Evolutionary conservation across 257 asterid species (phyloP).

Genomic region (Knoxia roxburghii): DNA sequence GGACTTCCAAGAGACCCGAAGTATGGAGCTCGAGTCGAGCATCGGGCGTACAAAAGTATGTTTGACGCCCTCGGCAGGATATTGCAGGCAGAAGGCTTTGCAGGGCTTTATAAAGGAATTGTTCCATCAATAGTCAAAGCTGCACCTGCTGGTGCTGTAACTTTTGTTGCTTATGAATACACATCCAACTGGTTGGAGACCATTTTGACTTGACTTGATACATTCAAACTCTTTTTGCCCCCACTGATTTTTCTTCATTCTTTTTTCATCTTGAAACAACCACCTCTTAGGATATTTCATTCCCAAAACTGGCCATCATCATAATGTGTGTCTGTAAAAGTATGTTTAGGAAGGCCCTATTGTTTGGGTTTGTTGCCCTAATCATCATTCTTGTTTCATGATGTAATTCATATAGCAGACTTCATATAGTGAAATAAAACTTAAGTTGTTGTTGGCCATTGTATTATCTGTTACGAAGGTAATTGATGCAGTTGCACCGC

Average conservation of each 20-base stretch:
- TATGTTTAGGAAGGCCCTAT: neutral
- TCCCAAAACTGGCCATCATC: too few relatives aligned
- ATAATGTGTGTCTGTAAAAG: too few relatives aligned
- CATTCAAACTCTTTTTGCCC: neutral
- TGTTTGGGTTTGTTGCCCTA: too few relatives aligned
- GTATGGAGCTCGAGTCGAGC: conserved; percentile 87
- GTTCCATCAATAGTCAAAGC: conserved; percentile 85
- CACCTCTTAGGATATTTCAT: neutral
- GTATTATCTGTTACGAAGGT: too few relatives aligned
- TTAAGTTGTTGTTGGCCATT: too few relatives aligned
- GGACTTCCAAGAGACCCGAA: conserved; percentile 76
- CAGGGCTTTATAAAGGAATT: conserved; percentile 89
- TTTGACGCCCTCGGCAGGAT: conserved; percentile 55
- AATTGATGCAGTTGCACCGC: too few relatives aligned
- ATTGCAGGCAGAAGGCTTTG: conserved; percentile 56
- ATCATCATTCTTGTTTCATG: too few relatives aligned
- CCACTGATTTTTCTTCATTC: conserved; percentile 7
- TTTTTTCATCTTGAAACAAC: neutral
- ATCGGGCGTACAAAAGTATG: conserved; percentile 65
- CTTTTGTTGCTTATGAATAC: conserved; percentile 81
- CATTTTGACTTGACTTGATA: conserved; percentile 37
- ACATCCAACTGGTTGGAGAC: conserved; percentile 76
- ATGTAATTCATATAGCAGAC: too few relatives aligned
- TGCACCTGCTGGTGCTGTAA: conserved; percentile 98
- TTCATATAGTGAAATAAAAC: too few relatives aligned